Percentiles rank a stretch among this genome's conserved stretches.
Conservation (phyloP, 768 basidiomycete genomes). For the Trichaptum fuscoviolaceum region DNA sequence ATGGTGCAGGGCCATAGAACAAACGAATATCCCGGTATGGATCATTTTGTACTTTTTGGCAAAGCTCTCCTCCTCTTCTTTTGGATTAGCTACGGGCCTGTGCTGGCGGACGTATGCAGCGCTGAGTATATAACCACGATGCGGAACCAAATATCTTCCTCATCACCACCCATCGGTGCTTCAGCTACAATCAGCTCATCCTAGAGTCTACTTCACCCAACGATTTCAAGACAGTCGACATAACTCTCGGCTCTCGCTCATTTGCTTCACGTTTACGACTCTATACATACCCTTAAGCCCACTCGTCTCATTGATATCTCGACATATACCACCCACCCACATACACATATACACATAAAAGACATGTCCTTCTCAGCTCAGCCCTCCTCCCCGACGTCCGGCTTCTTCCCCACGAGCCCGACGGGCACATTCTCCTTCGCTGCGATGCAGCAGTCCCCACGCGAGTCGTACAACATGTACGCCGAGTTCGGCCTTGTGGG, state of each 20-base stretch:
- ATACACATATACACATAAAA: background rate
- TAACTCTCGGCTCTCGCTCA: background rate
- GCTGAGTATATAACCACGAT: background rate
- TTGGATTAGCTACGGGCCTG: background rate
- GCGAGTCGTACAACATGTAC: conserved; percentile 56
- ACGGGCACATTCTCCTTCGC: conserved; percentile 55
- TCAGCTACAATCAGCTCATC: background rate
- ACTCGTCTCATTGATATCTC: background rate
- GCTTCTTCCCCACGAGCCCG: conserved; percentile 52
- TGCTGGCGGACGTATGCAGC: background rate
- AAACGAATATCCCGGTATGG: background rate
- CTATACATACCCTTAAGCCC: background rate
- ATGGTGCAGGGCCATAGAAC: background rate
- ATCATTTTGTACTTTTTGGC: conserved; percentile 1
- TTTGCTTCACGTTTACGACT: background rate
- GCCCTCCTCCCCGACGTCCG: conserved; percentile 51
- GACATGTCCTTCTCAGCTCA: conserved; percentile 27
- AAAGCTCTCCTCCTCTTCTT: conserved; percentile 1
- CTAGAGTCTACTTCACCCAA: background rate
- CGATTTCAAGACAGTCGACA: too few species aligned
- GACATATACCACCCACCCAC: background rate
- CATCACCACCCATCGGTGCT: background rate
- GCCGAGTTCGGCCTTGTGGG: conserved; percentile 22
- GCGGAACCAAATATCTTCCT: background rate
- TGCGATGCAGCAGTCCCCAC: conserved; percentile 53